Evolutionary conservation across 208 protist species (phyloP), one percentile per base, ranked within the genome.

Genomic region (Acanthamoeba triangularis): DNA sequence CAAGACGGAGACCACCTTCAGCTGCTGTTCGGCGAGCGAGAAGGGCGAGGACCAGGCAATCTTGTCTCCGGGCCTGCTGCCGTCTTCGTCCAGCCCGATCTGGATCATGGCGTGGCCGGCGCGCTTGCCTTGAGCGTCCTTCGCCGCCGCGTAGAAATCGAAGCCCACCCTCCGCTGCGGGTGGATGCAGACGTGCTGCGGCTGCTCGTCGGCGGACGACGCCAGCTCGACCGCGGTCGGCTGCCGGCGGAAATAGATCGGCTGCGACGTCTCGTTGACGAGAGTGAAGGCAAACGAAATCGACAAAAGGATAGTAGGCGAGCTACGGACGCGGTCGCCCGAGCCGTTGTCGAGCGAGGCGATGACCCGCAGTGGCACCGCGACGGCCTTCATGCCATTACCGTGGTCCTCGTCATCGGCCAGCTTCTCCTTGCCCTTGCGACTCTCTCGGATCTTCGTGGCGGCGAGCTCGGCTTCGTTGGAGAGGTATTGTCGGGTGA

Each of bases 41-140:
- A 92, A 92, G 35, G 85, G 33, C 7, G 85, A 65, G 23, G 85
- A 92, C 85, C 85, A 92, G 33, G 85, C 85, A 14, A 92, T 92
- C 76, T 85, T 85, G 76, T 6, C 54, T 13, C 85, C 85, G 30
- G 54, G 35, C 25, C 25, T 2, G 18, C 25, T 30, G 16, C 72
- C 54, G 35, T 74, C 63, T 11, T 92, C 85, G 25, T 92, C 54
- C 54, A 92, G 37, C 8, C 85, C 85, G 30, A 92, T 92, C 85
- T 74, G 76, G 3, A 85, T 56, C 76, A 44, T 85, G 74, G 37
- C 37, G 33, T 20, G 13, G 30, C 25, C 14, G 20, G 20, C 25
- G 4, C 30, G 35, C 67, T 44, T 18, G 33, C 14, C 67, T n/a
- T 59, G 18, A 18, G 7, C 44, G 76, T 41, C 65, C 13, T 35